A percentile compares a stretch with the other conserved stretches of the same genome.
Conservation (phyloP, 2,329 filamentous ascomycete species). For the Zymoseptoria crescenta region DNA sequence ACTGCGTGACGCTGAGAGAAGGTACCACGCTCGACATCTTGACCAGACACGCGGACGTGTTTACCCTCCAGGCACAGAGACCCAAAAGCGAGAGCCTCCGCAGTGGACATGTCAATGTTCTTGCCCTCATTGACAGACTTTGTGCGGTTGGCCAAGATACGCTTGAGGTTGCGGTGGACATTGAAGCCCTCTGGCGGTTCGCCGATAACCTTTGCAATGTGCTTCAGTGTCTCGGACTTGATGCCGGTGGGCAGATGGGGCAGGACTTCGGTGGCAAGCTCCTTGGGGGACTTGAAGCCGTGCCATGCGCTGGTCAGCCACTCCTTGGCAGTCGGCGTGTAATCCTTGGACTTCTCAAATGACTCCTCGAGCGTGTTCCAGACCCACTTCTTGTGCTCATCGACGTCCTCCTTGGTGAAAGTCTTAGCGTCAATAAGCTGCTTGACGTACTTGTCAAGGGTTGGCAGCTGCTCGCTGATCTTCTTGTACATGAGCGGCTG, state of each 20-base stretch:
- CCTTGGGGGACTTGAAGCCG: constrained; percentile 98
- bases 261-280: constrained; percentile 86
- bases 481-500: constrained; percentile 99
- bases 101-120: constrained; percentile 96
- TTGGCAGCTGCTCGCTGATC: constrained; percentile 73
- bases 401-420: constrained; percentile 94
- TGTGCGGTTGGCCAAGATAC: constrained; percentile 79
- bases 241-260: constrained; percentile 86
- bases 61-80: constrained; percentile 85
- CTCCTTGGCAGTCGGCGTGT: constrained; percentile 91
- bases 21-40: constrained; percentile 98
- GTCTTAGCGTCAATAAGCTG: constrained; percentile 86
- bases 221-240: constrained; percentile 61
- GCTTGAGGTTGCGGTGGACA: constrained; percentile 91
- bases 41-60: constrained; percentile 93
- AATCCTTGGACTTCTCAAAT: constrained; percentile 95
- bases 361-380: constrained; percentile 99
- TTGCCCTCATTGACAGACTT: constrained; percentile 89
- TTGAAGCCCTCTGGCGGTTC: constrained; percentile 75
- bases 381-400: constrained; percentile 99
- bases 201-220: constrained; percentile 76
- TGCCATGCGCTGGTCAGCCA: constrained; percentile 99
- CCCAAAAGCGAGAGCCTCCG: constrained; percentile 91
- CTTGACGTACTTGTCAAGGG: constrained; percentile 85
- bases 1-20: constrained; percentile 98